A percentile compares a stretch with the other conserved stretches of the same genome.
These are phyloP conservation scores for Apiospora sp. DNA, from an alignment of 2,329 filamentous ascomycete genomes.

Conservation along the genomic window DNA sequence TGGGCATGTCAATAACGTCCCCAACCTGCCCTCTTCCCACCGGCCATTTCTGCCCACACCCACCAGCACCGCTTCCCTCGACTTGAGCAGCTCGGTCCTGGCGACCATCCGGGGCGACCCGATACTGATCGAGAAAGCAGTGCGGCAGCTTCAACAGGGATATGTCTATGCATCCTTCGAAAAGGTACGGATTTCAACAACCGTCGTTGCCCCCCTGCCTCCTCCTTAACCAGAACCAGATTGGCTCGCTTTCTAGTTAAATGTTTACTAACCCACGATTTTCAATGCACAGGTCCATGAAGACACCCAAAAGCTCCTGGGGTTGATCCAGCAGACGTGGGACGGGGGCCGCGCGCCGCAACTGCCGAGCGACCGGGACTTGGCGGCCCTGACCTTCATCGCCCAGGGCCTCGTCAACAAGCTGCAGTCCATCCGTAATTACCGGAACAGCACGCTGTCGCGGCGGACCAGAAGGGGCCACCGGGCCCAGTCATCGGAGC, in stretches of 20 bases:
- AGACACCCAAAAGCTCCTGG: not conserved
- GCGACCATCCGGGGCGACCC: not conserved
- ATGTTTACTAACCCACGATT: not conserved
- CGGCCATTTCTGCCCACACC: not conserved
- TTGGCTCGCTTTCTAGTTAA: no score
- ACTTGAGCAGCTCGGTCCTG: not conserved
- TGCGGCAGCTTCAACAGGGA: not conserved
- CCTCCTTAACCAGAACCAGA: not conserved
- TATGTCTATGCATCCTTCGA: not conserved
- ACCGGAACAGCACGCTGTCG: not conserved
- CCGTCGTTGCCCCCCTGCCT: not conserved
- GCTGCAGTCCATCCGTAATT: constrained; percentile 7
- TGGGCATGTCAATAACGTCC: not conserved
- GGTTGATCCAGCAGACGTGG: not conserved
- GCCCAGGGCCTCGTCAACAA: constrained; percentile 11
- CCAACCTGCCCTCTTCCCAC: not conserved
- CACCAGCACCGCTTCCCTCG: no score
- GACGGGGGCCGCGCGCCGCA: not conserved
- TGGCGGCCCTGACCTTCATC: not conserved
- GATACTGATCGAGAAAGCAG: not conserved
- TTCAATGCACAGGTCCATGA: not conserved
- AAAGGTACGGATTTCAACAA: not conserved
- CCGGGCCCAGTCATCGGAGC: not conserved
- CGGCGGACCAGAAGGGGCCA: not conserved
- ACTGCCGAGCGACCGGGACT: not conserved